Conservation (phyloP, 2,329 filamentous ascomycete species). For the Talaromyces sp. region DNA sequence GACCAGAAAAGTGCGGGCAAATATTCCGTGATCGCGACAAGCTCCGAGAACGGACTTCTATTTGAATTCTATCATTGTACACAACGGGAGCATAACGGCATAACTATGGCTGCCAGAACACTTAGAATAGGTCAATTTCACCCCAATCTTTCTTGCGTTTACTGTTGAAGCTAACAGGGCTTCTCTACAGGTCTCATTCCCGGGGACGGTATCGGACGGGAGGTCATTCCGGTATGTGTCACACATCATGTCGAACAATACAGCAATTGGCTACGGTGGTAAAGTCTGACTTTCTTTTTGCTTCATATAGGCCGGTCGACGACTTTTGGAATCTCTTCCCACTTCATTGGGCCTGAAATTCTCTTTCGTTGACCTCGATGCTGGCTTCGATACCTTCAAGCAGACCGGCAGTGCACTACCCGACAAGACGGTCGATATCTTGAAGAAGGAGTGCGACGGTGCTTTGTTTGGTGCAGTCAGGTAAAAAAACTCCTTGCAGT, state of each 20-base stretch:
- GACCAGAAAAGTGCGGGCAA: conserved; percentile 10
- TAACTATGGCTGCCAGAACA: conserved; percentile 59
- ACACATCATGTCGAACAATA: not conserved
- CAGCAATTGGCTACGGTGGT: conserved; percentile 12
- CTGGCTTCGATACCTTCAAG: conserved; percentile 92
- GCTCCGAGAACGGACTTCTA: conserved; percentile 15
- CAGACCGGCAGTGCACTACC: conserved; percentile 83
- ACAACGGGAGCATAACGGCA: conserved; percentile 12
- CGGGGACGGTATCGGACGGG: conserved; percentile 95
- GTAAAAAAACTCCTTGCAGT: conserved; percentile 29
- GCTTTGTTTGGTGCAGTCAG: conserved; percentile 94
- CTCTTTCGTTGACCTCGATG: conserved; percentile 87
- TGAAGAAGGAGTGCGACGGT: conserved; percentile 89
- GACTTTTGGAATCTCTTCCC: conserved; percentile 87
- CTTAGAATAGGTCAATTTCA: conserved; percentile 62
- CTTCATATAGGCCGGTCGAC: conserved; percentile 63
- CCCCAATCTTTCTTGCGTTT: not conserved
- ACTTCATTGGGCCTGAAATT: conserved; percentile 89
- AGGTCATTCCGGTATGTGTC: conserved; percentile 75
- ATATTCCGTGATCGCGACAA: conserved; percentile 2
- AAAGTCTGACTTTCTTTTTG: not conserved
- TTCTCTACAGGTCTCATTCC: conserved; percentile 71
- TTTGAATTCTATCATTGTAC: conserved; percentile 28
- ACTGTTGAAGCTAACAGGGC: conserved; percentile 19
- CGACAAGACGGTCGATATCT: conserved; percentile 82